phyloP scores from a whole-genome alignment of 495 filamentous ascomycete species.

The Hyaloscypha hepaticicola region DNA sequence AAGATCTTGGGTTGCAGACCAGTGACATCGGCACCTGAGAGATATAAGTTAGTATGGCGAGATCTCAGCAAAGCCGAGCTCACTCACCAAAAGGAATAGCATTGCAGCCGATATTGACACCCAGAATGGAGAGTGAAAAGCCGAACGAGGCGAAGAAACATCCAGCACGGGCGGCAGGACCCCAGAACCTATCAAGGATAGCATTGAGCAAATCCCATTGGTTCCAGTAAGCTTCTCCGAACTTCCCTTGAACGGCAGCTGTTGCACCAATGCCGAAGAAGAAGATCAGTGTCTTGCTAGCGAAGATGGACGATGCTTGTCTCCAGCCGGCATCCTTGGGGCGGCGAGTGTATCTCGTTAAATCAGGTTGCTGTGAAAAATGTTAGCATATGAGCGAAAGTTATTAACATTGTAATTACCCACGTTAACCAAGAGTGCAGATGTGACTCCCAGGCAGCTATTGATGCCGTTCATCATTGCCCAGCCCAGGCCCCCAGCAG shows the following conservation, averaged over 20 bases:
- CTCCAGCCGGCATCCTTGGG: neutral
- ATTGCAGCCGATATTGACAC: neutral
- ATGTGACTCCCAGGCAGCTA: neutral
- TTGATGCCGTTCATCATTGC: neutral
- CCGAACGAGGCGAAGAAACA: constrained; percentile 1
- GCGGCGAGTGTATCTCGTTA: neutral
- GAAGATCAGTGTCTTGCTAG: constrained; percentile 4
- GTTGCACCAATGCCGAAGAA: constrained; percentile 4
- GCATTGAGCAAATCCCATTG: constrained; percentile 4
- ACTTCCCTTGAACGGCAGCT: neutral
- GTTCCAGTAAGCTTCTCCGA: constrained; percentile 6
- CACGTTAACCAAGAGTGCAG: neutral
- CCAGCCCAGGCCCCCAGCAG: neutral
- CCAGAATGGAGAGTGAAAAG: neutral
- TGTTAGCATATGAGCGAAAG: neutral
- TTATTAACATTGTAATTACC: neutral
- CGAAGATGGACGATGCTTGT: neutral
- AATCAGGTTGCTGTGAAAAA: neutral
- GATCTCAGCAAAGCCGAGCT: too few species aligned
- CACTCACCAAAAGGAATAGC: constrained; percentile 4
- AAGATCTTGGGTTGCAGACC: neutral
- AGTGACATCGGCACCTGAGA: neutral
- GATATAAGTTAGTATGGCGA: neutral
- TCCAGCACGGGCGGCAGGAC: neutral
- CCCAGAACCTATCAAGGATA: neutral